Conservation (phyloP, 192 early-diverging fungal genomes). For the Gorgonomyces haynaldii region DNA sequence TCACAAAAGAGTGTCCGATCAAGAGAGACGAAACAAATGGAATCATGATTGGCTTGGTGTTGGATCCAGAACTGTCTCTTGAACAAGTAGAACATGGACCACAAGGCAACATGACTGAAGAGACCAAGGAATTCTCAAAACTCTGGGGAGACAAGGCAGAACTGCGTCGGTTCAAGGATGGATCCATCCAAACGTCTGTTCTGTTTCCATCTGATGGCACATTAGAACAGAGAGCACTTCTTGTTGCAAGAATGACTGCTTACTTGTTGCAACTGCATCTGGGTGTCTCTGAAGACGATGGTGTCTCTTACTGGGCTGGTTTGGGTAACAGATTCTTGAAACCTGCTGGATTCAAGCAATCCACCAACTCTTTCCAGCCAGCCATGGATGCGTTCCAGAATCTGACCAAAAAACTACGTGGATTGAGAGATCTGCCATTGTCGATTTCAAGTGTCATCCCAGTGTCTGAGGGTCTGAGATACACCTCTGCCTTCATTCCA, state of each 20-base stretch:
- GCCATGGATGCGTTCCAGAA: conserved; percentile 55
- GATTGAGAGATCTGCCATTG: conserved; percentile 59
- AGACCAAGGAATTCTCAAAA: conserved; percentile 51
- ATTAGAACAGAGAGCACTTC: conserved; percentile 51
- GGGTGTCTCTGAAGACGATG: conserved; percentile 24
- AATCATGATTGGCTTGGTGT: conserved; percentile 52
- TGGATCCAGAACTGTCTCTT: conserved; percentile 52
- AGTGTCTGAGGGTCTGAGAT: conserved; percentile 48
- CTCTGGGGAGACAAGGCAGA: conserved; percentile 89
- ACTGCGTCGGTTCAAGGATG: conserved; percentile 88
- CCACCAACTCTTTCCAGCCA: conserved; percentile 45
- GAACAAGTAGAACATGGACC: conserved; percentile 85
- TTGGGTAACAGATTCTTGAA: conserved; percentile 54
- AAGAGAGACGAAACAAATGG: conserved; percentile 20
- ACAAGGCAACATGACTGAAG: conserved; percentile 51
- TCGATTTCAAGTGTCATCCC: conserved; percentile 47
- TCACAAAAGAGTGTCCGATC: no score
- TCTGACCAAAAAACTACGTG: conserved; percentile 49
- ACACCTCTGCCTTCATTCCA: conserved; percentile 65
- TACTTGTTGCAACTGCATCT: conserved; percentile 72
- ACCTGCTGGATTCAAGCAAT: conserved; percentile 19
- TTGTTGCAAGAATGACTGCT: conserved; percentile 68
- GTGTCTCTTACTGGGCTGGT: conserved; percentile 49
- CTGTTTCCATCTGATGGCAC: conserved; percentile 56
- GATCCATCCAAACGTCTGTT: conserved; percentile 77